Evolutionary conservation across 2,329 filamentous ascomycete species (phyloP).

Genomic region (Aspergillus chevalieri): DNA sequence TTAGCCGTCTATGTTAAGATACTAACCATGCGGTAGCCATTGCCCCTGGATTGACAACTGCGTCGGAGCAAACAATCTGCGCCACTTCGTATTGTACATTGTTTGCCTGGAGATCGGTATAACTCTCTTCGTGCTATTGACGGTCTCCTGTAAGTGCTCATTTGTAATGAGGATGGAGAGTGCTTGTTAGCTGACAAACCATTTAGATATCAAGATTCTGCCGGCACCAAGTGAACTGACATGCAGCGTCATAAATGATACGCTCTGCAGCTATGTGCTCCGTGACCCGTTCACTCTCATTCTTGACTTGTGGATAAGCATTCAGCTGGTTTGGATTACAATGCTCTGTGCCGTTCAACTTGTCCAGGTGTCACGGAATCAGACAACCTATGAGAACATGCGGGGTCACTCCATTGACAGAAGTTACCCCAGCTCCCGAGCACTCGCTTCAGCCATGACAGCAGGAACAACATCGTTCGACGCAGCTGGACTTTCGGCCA

Average conservation of each 20-base stretch:
- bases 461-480: constrained; percentile 61
- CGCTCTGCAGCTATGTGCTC: constrained; percentile 69
- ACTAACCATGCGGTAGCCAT: constrained; percentile 54
- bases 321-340: constrained; percentile 92
- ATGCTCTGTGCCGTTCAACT: constrained; percentile 95
- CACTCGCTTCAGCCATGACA: constrained; percentile 62
- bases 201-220: constrained; percentile 56
- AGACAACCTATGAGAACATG: constrained; percentile 98
- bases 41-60: constrained; percentile 99
- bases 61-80: constrained; percentile 89
- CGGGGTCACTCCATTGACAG: constrained; percentile 62
- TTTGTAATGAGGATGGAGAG: background rate
- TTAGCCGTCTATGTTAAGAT: background rate
- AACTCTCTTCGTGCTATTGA: constrained; percentile 62
- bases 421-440: constrained; percentile 48
- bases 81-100: constrained; percentile 91
- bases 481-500: constrained; percentile 62
- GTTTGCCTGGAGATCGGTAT: constrained; percentile 71
- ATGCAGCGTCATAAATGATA: constrained; percentile 71
- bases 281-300: constrained; percentile 79
- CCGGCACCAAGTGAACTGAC: constrained; percentile 43
- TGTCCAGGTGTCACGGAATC: constrained; percentile 81
- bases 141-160: constrained; percentile 60
- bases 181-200: constrained; percentile 2
- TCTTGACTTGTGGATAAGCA: constrained; percentile 67